A percentile compares a stretch with the other conserved stretches of the same genome.
phyloP scores from a whole-genome alignment of 1,284 basidiomycete species.

The Malassezia obtusa region DNA sequence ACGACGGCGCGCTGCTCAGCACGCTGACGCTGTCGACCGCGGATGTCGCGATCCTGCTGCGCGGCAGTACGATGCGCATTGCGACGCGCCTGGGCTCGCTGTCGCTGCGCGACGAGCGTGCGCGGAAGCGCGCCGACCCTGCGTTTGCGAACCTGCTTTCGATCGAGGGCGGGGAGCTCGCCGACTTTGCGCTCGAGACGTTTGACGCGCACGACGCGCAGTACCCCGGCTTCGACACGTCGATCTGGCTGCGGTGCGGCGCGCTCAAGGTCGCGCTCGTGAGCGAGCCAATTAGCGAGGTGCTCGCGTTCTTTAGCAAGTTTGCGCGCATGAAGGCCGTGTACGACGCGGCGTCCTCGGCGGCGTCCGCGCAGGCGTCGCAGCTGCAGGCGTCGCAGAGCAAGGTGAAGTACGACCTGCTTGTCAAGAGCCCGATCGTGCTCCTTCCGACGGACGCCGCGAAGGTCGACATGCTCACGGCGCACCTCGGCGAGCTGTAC shows the following conservation, averaged over 20 bases:
- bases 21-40: constrained; percentile 86
- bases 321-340: constrained; percentile 68
- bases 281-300: constrained; percentile 72
- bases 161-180: constrained; percentile 90
- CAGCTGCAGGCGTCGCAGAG: constrained; percentile 56
- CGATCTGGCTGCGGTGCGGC: constrained; percentile 73
- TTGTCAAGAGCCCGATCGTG: constrained; percentile 84
- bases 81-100: constrained; percentile 77
- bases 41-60: constrained; percentile 70
- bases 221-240: constrained; percentile 76
- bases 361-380: constrained; percentile 73
- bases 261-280: constrained; percentile 84
- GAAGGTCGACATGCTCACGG: constrained; percentile 63
- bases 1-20: constrained; percentile 64
- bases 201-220: constrained; percentile 60
- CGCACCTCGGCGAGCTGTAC: constrained; percentile 79
- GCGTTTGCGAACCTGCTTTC: constrained; percentile 76
- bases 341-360: constrained; percentile 89
- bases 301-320: constrained; percentile 75
- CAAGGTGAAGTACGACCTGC: constrained; percentile 80
- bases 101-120: constrained; percentile 67
- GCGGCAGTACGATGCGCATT: constrained; percentile 66
- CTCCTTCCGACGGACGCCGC: constrained; percentile 69
- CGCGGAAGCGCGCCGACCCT: constrained; percentile 54
- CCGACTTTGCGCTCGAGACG: constrained; percentile 89